These are phyloP conservation scores for Wickerhamomyces silvicola DNA, from an alignment of 805 yeast genomes.

Conservation along the genomic window DNA sequence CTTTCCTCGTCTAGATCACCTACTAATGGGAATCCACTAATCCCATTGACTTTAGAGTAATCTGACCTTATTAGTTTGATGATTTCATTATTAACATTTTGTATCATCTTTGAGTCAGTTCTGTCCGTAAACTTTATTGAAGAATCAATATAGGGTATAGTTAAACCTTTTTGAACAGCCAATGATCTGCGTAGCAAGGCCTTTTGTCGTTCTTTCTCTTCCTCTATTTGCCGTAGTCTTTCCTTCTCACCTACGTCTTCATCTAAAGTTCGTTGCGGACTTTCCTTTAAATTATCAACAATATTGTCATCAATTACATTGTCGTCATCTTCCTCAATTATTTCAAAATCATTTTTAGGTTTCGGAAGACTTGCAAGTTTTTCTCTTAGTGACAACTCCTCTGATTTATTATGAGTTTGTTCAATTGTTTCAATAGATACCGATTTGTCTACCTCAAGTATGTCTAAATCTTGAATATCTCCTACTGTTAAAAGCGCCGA, in stretches of 20 bases:
- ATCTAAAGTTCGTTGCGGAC: background rate
- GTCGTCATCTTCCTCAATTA: constrained; percentile 28
- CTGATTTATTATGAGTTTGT: background rate
- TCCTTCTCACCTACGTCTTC: constrained; percentile 19
- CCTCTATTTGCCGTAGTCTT: constrained; percentile 9
- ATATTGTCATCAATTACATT: constrained; percentile 7
- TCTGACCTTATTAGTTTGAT: constrained; percentile 36
- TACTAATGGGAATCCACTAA: constrained; percentile 12
- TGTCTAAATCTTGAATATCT: constrained; percentile 7
- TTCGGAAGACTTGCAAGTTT: constrained; percentile 30
- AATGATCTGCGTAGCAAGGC: constrained; percentile 36
- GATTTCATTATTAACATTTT: constrained; percentile 27
- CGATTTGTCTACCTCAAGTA: constrained; percentile 2
- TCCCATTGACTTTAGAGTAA: constrained; percentile 25
- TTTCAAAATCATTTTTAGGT: constrained; percentile 44
- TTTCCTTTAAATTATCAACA: constrained; percentile 1
- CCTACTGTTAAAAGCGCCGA: constrained; percentile 28
- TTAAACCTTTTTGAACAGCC: constrained; percentile 39
- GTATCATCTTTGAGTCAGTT: background rate
- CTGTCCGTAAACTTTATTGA: background rate
- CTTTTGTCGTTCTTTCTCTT: constrained; percentile 9
- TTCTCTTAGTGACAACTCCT: constrained; percentile 3
- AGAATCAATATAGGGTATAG: constrained; percentile 29
- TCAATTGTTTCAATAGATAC: background rate
- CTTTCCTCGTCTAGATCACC: constrained; percentile 16